Evolutionary conservation across 2,329 filamentous ascomycete genomes (phyloP), one percentile per base, ranked within the genome.

Genomic region (Teratosphaeria gauchensis): DNA sequence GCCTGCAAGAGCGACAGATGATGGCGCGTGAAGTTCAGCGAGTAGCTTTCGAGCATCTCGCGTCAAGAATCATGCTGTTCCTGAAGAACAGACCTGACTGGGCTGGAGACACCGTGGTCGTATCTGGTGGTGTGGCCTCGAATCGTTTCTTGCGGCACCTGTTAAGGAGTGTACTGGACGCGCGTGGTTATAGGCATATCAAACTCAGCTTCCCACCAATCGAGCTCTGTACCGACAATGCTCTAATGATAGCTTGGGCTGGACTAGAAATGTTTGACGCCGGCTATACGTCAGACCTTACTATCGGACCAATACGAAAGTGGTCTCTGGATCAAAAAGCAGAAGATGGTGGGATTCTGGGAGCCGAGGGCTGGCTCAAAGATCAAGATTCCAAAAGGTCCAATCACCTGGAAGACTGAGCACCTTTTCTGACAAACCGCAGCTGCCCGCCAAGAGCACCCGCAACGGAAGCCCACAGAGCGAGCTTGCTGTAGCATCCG

Each of bases 161-260:
- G 56, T 55, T 71, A 56, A 62, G 63, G 32, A 58, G 63, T n/a
- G 82, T 79, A 55, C 76, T 96, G 51, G 81, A 86, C 63, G 81
- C 78, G n/a, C 82, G 87, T 51, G 89, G 89, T 0, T 86, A 84
- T 68, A 69, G 70, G 0, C 66, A 83, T 63, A 72, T 95, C 31
- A 66, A 79, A 11, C 72, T 96, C 7, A 74, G 86, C 32, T 88
- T 87, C 58, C 92, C 94, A n/a, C 91, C 91, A 2, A 74, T 83
- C 9, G 78, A 80, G 51, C 79, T 92, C 56, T 97, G 94, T 70
- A 96, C 90, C 0, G 94, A 99, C 69, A 97, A 99, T 73, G 94
- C 94, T 12, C 90, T 91, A 54, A 99, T 99, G 94, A 92, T 97
- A 71, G 92, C 88, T 1, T 97, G 94, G 92, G 80, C 92, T 0